These are phyloP conservation scores for Ustilago xerochloae DNA, from an alignment of 1,284 basidiomycete species.

Conservation along the genomic window DNA sequence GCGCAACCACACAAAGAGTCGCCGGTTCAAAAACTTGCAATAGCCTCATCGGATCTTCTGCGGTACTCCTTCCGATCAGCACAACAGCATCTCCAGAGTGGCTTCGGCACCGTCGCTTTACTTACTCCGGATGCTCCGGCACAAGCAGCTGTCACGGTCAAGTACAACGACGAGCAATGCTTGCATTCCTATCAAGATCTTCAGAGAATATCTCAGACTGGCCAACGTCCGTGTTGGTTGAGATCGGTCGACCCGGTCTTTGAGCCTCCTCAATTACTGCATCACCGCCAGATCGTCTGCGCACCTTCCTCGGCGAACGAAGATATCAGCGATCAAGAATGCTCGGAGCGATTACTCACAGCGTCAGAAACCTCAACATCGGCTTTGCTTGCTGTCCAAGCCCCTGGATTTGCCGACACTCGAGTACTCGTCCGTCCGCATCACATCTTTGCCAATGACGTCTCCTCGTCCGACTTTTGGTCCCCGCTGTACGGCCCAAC, in stretches of 20 bases:
- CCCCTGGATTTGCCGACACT: conserved; percentile 6
- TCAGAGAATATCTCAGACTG: not conserved
- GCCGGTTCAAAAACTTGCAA: no score
- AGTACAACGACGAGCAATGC: not conserved
- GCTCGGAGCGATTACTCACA: not conserved
- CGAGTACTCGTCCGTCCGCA: conserved; percentile 23
- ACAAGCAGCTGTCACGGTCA: not conserved
- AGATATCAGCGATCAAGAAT: no score
- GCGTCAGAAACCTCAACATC: not conserved
- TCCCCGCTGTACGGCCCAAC: conserved; percentile 24
- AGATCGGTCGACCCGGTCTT: conserved; percentile 6
- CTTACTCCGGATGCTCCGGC: conserved; percentile 31
- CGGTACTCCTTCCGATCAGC: conserved; percentile 41
- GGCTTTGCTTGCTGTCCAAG: conserved; percentile 13
- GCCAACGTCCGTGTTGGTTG: conserved; percentile 38
- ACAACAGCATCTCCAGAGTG: conserved; percentile 17
- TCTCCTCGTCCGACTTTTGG: conserved; percentile 41
- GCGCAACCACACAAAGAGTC: not conserved
- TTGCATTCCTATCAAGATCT: conserved; percentile 12
- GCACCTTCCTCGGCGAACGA: not conserved
- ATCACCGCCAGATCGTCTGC: conserved; percentile 30
- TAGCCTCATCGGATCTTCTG: conserved; percentile 19
- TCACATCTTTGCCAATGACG: conserved; percentile 16
- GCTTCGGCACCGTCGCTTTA: conserved; percentile 28
- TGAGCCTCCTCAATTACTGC: conserved; percentile 14